phyloP scores from a whole-genome alignment of 495 filamentous ascomycete genomes.

The Penicillium malachiteum region DNA sequence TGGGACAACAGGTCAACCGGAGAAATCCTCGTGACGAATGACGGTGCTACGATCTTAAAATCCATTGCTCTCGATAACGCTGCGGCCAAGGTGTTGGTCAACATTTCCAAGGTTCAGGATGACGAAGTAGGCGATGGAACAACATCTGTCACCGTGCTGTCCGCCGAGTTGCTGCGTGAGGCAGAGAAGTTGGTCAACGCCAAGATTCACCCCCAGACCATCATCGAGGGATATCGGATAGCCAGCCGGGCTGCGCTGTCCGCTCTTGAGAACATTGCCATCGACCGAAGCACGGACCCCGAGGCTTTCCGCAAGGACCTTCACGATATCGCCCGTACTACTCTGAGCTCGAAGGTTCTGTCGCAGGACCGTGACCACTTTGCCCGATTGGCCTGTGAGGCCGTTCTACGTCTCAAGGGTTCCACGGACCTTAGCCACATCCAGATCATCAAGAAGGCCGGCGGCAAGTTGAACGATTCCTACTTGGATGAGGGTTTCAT shows the following conservation, averaged over 20 bases:
- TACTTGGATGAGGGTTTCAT: slow-evolving; percentile 99
- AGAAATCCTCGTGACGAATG: slow-evolving; percentile 97
- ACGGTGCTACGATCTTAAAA: slow-evolving; percentile 97
- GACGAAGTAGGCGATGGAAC: slow-evolving; percentile 98
- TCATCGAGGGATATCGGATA: slow-evolving; percentile 98
- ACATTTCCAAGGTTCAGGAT: slow-evolving; percentile 99
- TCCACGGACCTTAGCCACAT: slow-evolving; percentile 96
- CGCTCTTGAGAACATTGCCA: slow-evolving; percentile 78
- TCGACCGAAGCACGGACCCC: slow-evolving; percentile 81
- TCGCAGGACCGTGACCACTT: slow-evolving; percentile 94
- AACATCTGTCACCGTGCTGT: slow-evolving; percentile 85
- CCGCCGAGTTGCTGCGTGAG: slow-evolving; percentile 91
- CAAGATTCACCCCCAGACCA: slow-evolving; percentile 98
- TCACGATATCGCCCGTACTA: slow-evolving; percentile 89
- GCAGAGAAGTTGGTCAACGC: slow-evolving; percentile 95
- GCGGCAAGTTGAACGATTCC: slow-evolving; percentile 93
- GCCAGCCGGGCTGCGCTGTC: slow-evolving; percentile 82
- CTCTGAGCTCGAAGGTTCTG: slow-evolving; percentile 94
- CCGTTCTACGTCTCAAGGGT: slow-evolving; percentile 84
- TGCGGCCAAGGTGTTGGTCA: slow-evolving; percentile 90
- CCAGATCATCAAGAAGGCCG: slow-evolving; percentile 99
- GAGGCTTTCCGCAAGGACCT: slow-evolving; percentile 88
- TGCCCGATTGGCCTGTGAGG: slow-evolving; percentile 85
- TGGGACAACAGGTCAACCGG: slow-evolving; percentile 71
- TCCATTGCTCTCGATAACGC: slow-evolving; percentile 99